Evolutionary conservation across 306 rosid genomes (phyloP), one percentile per base, ranked within the genome.

Genomic region (Vigna trinervia): DNA sequence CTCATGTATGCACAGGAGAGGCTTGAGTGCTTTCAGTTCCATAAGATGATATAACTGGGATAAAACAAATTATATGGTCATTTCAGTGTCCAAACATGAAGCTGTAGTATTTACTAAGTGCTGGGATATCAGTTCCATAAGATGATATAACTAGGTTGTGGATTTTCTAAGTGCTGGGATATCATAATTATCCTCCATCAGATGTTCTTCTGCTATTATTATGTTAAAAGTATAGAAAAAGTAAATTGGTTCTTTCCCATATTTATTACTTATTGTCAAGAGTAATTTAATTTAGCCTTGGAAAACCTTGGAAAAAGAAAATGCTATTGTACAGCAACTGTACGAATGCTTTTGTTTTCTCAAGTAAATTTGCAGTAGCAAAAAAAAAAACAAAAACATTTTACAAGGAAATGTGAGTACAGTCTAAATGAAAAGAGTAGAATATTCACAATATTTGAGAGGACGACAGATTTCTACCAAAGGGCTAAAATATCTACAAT

Each of bases 1-100:
- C 81, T 84, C 89, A 45, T 60, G 82, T 61, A 90, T 65, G 75
- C 73, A 74, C 17, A 92, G 78, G 26, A 89, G 83, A 76, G 87
- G 92, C 80, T 81, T 71, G 78, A 82, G 80, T 63, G 87, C 76
- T 74, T 88, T 90, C 56, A 87, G 83, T 51, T 89, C 97, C 88
- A 82, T 78, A 59, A 82, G 90, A 75, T 86, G 89, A 88, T 74
- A 71, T 71, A 84, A 82, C 97, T 90, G 89, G 80, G 19, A 67
- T 32, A 82, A 69, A 74, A 58, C 56, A 78, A 69, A 53, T n/a
- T 54, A 71, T 8, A 63, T 52, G n/a, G 71, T 78, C 71, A 83
- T 52, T 76, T 54, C 45, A 56, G 14, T 30, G 57, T 30, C 68
- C 30, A 69, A 51, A 59, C 75, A 65, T 36, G 78, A 78, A 38